A percentile compares a stretch with the other conserved stretches of the same genome.
Conservation (phyloP, 2,329 filamentous ascomycete genomes). For the Aureobasidium subglaciale region DNA sequence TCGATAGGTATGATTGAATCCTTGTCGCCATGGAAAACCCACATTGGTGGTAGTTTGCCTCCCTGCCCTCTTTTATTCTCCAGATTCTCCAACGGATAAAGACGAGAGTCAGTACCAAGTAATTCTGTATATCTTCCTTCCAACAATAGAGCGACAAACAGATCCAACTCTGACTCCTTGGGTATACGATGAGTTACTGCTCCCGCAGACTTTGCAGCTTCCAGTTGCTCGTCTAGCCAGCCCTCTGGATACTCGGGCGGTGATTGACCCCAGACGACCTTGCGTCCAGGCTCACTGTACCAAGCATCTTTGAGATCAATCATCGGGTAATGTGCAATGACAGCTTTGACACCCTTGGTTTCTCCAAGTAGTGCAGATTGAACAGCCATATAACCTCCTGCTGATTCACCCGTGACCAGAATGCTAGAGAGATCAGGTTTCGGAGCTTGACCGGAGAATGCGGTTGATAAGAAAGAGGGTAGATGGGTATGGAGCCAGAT, state of each 20-base stretch:
- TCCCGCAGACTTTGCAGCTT: constrained; percentile 1
- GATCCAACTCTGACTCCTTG: constrained; percentile 2
- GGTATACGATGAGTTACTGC: constrained; percentile 8
- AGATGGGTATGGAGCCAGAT: constrained; percentile 32
- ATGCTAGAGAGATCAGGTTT: constrained; percentile 24
- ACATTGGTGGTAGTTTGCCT: constrained; percentile 23
- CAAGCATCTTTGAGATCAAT: constrained; percentile 20
- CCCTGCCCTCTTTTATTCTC: constrained; percentile 18
- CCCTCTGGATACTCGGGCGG: neutral
- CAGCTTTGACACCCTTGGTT: constrained; percentile 23
- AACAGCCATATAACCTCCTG: constrained; percentile 34
- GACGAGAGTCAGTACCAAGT: constrained; percentile 16
- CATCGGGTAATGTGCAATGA: constrained; percentile 29
- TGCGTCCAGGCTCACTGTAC: constrained; percentile 11
- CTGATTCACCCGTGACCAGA: constrained; percentile 32
- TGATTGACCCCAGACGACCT: constrained; percentile 15
- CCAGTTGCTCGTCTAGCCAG: constrained; percentile 11
- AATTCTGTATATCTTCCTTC: constrained; percentile 15
- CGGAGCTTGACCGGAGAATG: constrained; percentile 12
- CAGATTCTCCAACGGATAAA: constrained; percentile 27
- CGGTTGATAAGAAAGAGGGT: neutral
- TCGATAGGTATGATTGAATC: constrained; percentile 21
- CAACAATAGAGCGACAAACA: constrained; percentile 19
- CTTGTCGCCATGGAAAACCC: constrained; percentile 29
- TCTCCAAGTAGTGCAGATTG: constrained; percentile 22